Evolutionary conservation across 129 eudicot genomes (phyloP).

Genomic region (Gnaphalium uliginosum): DNA sequence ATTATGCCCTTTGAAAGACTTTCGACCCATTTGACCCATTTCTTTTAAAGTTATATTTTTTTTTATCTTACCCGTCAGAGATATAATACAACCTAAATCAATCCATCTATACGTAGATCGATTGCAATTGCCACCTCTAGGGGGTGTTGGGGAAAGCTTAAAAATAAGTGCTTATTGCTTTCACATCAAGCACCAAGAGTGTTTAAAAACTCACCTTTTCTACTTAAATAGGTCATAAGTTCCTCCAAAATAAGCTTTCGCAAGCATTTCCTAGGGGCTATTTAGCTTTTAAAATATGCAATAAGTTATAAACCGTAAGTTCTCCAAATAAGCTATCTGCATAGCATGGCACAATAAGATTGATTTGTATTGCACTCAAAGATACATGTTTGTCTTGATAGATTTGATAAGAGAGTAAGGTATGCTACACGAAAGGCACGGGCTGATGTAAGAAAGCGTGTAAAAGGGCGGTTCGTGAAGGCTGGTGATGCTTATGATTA

Average conservation of each 20-base stretch:
- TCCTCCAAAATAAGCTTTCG: not conserved
- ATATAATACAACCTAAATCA: not conserved
- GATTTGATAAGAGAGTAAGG: constrained; percentile 65
- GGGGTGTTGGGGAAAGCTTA: no score
- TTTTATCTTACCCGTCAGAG: not conserved
- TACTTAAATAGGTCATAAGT: no score
- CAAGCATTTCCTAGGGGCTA: not conserved
- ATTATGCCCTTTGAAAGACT: not conserved
- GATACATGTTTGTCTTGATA: constrained; percentile 11
- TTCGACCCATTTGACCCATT: constrained; percentile 2
- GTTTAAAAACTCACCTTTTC: no score
- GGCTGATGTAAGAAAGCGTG: constrained; percentile 77
- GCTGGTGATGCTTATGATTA: constrained; percentile 72
- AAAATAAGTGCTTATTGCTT: no score
- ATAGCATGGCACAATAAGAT: not conserved
- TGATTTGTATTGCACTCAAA: not conserved
- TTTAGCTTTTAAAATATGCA: no score
- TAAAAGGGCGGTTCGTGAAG: constrained; percentile 75
- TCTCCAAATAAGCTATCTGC: no score
- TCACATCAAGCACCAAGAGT: no score
- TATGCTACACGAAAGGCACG: constrained; percentile 74
- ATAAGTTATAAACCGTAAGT: not conserved
- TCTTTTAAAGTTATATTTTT: not conserved
- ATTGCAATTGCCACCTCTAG: not conserved
- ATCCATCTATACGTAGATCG: not conserved